Base-by-base conservation (phyloP, 306 rosid species). In the Comarum palustre region DNA sequence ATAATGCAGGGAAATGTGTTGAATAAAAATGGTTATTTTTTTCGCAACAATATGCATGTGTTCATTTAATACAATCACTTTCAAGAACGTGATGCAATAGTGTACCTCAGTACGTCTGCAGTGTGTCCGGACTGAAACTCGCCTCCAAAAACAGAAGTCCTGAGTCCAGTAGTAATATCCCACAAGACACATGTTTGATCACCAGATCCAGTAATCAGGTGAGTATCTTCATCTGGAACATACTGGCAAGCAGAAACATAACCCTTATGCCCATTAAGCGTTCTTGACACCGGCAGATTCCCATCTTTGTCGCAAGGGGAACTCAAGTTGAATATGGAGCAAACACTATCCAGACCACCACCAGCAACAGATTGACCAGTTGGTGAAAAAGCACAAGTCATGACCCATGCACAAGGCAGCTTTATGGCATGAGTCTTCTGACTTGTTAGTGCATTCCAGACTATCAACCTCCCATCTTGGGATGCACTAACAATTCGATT, bases 101-200 rank as follows among this genome's bases (percentile, higher is more conserved):
- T 13, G 69, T 88, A 93, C 98, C 98, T 91, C 29, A 82, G 83
- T 77, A 94, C 95, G 76, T 94, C 98, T 58, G 89, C 87, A 73
- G 96, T 87, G 73, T 94, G 98, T 60, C 98, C 98, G 5, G 97
- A 94, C 87, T 94, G 98, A 91, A 94, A 94, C 84, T 94, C 97
- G 72, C 97, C 98, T 31, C 98, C 98, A 32, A 94, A 94, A 72
- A 91, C 97, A 73, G 98, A 89, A 29, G 98, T 89, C 79, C 91
- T 82, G 42, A 94, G 97, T 75, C 98, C 98, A 1, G 97, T 91
- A 39, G 96, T 86, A 75, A 91, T 86, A 85, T 94, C 98, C 98
- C 98, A 94, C 73, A 94, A 87, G 61, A 91, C 87, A 77, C 97
- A 94, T 9, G 98, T 94, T 62, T 89, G 96, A 80, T 94, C 98